Evolutionary conservation across 768 basidiomycete genomes (phyloP).

Genomic region (Boletus tylopilopsis): DNA sequence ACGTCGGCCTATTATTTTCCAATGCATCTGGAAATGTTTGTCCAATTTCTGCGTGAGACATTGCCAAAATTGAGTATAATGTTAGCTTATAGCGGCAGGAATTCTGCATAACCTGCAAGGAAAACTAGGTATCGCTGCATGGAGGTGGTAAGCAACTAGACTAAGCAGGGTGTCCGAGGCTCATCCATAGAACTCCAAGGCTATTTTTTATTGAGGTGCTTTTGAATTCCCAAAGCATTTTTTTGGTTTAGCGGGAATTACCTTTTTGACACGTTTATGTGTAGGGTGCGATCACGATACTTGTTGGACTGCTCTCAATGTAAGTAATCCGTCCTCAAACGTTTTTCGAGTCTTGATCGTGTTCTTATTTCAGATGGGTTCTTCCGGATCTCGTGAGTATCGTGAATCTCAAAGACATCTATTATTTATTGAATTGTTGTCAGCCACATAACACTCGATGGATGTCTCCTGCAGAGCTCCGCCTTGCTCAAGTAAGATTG

Average conservation of each 20-base stretch:
- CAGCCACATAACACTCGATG: constrained; percentile 63
- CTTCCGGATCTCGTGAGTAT: constrained; percentile 57
- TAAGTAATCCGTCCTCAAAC: constrained; percentile 15
- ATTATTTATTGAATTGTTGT: too few relatives aligned
- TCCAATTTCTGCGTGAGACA: neutral
- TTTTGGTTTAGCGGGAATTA: neutral
- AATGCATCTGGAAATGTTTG: constrained; percentile 66
- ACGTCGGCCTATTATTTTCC: constrained; percentile 55
- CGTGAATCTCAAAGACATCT: too few relatives aligned
- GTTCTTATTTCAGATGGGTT: constrained; percentile 42
- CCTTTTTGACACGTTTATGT: neutral
- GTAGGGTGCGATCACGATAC: constrained; percentile 62
- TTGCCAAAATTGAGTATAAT: neutral
- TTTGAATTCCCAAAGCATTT: neutral
- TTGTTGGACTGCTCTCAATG: constrained; percentile 53
- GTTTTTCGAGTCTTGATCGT: neutral
- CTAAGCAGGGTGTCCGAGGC: neutral
- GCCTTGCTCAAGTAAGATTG: constrained; percentile 59
- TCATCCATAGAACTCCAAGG: constrained; percentile 35
- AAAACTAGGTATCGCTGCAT: constrained; percentile 59
- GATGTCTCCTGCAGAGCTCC: constrained; percentile 47
- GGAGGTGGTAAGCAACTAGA: constrained; percentile 52
- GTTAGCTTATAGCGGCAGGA: constrained; percentile 70
- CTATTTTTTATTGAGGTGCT: constrained; percentile 66
- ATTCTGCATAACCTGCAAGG: constrained; percentile 70